A percentile compares a stretch with the other conserved stretches of the same genome.
Evolutionary conservation across 1,284 basidiomycete genomes (phyloP).

Genomic region (Boletus semigastroideus): DNA sequence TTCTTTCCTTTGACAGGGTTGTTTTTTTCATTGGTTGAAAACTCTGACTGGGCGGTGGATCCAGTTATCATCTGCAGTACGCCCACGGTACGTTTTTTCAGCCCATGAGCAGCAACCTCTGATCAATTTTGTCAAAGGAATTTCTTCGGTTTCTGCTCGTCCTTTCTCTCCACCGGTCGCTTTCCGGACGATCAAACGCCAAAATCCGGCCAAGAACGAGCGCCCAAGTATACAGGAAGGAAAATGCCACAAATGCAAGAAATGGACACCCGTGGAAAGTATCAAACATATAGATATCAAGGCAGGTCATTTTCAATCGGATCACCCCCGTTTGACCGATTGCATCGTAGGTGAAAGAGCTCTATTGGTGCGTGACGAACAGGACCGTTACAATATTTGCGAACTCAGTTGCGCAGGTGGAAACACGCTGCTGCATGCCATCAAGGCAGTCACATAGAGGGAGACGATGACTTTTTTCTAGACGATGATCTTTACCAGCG

Average conservation of each 20-base stretch:
- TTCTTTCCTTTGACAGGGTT: conserved; percentile 18
- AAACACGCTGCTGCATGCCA: conserved; percentile 77
- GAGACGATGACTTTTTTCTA: conserved; percentile 54
- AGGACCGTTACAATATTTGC: not conserved
- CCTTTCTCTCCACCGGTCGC: conserved; percentile 75
- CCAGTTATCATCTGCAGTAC: conserved; percentile 79
- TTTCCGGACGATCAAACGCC: conserved; percentile 52
- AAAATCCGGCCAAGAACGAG: conserved; percentile 55
- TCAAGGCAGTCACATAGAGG: conserved; percentile 50
- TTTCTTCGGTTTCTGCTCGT: conserved; percentile 56
- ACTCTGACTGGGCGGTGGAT: conserved; percentile 1
- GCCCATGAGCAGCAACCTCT: not conserved
- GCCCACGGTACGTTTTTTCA: conserved; percentile 56
- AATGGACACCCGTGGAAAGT: conserved; percentile 71
- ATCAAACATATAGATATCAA: conserved; percentile 69
- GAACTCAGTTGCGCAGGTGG: conserved; percentile 54
- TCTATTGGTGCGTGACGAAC: conserved; percentile 57
- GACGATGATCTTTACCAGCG: conserved; percentile 37
- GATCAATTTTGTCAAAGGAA: conserved; percentile 40
- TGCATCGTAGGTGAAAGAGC: conserved; percentile 59
- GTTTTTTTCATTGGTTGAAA: conserved; percentile 2
- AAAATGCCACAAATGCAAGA: conserved; percentile 70
- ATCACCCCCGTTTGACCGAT: not conserved
- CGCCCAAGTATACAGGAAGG: conserved; percentile 61
- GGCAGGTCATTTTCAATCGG: conserved; percentile 36